Evolutionary conservation across 768 basidiomycete species (phyloP), one percentile per base, ranked within the genome.

Genomic region (Phaeolepiota aurea): DNA sequence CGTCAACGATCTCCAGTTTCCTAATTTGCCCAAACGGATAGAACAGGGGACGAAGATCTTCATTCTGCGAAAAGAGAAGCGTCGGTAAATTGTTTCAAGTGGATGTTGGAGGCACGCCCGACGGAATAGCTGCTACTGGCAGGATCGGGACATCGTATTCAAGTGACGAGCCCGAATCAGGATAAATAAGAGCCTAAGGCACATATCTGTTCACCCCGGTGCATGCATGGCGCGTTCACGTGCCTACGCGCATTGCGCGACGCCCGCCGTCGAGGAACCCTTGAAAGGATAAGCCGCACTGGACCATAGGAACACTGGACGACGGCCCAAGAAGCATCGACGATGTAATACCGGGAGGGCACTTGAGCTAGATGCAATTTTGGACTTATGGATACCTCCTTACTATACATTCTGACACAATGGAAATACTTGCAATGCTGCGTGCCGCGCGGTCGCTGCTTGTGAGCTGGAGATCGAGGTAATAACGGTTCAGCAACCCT

Each of bases 321-420:
- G 16, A 89, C 86, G 13, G 86, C 87, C 86, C 86, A 89, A 4
- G 86, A 87, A 38, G 88, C 74, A 54, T 89, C 86, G 34, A 89
- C 74, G 14, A 71, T 68, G 51, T 87, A 80, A 4, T 84, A 82
- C 85, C 80, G 82, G 47, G 85, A 68, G 49, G 79, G 77, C 14
- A 74, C 78, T 31, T 82, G 76, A 18, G 82, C 82, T 31, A 87
- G 55, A 5, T 65, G 63, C 13, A 68, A 62, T 77, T 88, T 85
- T 0, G 82, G 86, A 19, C 54, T 51, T 51, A 68, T 79, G 2
- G 87, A 86, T 55, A 87, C 82, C 34, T 74, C 74, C 47, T 88
- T 77, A 16, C 64, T 64, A 13, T 75, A 76, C 85, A 89, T 88
- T 40, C 14, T 19, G 14, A 40, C 21, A 15, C 21, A 25, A 38